phyloP scores from a whole-genome alignment of 495 filamentous ascomycete genomes.

The Rhizodiscina lignyota region DNA sequence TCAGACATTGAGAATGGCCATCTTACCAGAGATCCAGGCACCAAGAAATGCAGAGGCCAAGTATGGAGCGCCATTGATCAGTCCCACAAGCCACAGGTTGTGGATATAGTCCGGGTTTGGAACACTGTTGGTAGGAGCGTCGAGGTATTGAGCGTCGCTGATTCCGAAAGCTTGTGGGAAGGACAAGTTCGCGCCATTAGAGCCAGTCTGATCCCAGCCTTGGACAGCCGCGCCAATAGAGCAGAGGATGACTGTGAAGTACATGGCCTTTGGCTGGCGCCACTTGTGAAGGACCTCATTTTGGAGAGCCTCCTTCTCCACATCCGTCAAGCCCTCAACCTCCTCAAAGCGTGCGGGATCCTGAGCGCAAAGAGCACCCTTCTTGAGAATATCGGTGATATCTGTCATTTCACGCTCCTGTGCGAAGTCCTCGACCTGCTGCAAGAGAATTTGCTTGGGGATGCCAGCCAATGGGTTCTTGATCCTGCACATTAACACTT shows the following conservation, averaged over 20 bases:
- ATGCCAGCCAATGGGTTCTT: slow-evolving; percentile 34
- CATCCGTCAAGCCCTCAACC: slow-evolving; percentile 27
- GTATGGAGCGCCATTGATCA: slow-evolving; percentile 41
- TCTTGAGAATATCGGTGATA: slow-evolving; percentile 27
- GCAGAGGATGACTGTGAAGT: slow-evolving; percentile 35
- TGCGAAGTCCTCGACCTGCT: slow-evolving; percentile 35
- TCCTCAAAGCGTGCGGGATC: slow-evolving; percentile 24
- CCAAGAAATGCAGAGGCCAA: too few relatives aligned
- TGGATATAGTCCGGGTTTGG: slow-evolving; percentile 10
- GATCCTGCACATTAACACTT: too few relatives aligned
- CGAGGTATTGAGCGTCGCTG: slow-evolving; percentile 2
- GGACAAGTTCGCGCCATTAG: slow-evolving; percentile 22
- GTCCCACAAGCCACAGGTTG: slow-evolving; percentile 44
- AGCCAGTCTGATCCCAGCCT: slow-evolving; percentile 13
- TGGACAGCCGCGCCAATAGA: slow-evolving; percentile 22
- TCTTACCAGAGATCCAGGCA: too few relatives aligned
- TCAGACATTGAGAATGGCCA: too few relatives aligned
- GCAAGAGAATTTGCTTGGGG: slow-evolving; percentile 27
- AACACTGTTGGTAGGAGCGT: too few relatives aligned
- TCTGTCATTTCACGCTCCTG: slow-evolving; percentile 26
- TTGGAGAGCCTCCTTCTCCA: slow-evolving; percentile 26
- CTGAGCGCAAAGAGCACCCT: slow-evolving; percentile 38
- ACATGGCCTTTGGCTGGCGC: slow-evolving; percentile 37
- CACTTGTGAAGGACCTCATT: slow-evolving; percentile 38
- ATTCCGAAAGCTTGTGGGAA: slow-evolving; percentile 17